A percentile compares a stretch with the other conserved stretches of the same genome.
These are phyloP conservation scores for Rossbeevera mucosa DNA, from an alignment of 768 basidiomycete genomes.

Conservation along the genomic window DNA sequence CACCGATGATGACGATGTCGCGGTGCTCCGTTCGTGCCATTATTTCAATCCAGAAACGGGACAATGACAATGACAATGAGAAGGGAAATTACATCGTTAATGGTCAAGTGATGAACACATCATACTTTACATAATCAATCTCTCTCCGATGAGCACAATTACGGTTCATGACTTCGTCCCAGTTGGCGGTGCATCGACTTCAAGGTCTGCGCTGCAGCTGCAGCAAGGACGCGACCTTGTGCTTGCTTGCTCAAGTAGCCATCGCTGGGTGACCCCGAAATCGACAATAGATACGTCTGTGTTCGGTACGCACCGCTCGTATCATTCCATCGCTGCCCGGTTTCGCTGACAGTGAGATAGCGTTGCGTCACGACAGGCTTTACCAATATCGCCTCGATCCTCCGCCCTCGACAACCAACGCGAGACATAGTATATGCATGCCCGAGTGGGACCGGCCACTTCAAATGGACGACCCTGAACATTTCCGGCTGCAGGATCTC, in stretches of 20 bases:
- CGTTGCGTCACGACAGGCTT: slow-evolving; percentile 11
- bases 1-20: slow-evolving; percentile 74
- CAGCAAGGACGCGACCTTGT: slow-evolving; percentile 23
- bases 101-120: neutral
- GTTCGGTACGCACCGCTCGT: slow-evolving; percentile 21
- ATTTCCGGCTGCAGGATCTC: slow-evolving; percentile 35
- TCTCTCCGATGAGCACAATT: neutral
- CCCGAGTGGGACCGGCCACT: slow-evolving; percentile 39
- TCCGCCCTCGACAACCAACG: slow-evolving; percentile 7
- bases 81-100: too few relatives aligned
- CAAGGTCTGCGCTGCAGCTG: neutral
- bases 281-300: slow-evolving; percentile 7
- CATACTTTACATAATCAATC: neutral
- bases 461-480: slow-evolving; percentile 31
- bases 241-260: slow-evolving; percentile 7
- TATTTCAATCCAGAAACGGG: neutral
- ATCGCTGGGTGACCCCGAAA: slow-evolving; percentile 21
- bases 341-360: slow-evolving; percentile 17
- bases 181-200: neutral
- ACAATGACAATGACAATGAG: too few relatives aligned
- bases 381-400: slow-evolving; percentile 23
- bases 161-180: slow-evolving; percentile 23
- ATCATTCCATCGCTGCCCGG: neutral
- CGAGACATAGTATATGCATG: slow-evolving; percentile 4
- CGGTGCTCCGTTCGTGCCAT: slow-evolving; percentile 20